Base-by-base conservation (phyloP, 768 basidiomycete species). In the Cyathus striatus region DNA sequence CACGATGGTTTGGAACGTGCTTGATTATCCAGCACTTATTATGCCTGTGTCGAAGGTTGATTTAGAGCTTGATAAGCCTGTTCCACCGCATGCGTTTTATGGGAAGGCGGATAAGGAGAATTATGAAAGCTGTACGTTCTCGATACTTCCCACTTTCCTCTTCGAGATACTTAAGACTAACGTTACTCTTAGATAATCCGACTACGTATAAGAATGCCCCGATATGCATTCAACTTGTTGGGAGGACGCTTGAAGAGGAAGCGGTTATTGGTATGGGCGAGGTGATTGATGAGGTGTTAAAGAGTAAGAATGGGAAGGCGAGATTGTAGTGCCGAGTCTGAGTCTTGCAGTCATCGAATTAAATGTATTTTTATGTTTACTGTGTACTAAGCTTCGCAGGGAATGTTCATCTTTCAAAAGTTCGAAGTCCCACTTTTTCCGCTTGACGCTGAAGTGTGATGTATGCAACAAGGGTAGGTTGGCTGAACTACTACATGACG, bases 221-320 rank as follows among this genome's bases (percentile, higher is more conserved):
- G 0, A 65, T 89, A 14, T 62, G 68, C 5, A 56, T 90, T 23
- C 87, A 90, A 57, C 55, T 89, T 6, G 68, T 87, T 6, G 84
- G 82, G 2, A 69, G 80, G 34, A 83, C 81, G 4, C 63, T 79
- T 44, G 87, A 89, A 52, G 88, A 90, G 51, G 87, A 90, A 51
- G 86, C 79, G 0, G 75, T 86, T 2, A 73, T 89, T 40, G 73
- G 67, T 0, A 79, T 89, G 75, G 70, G 76, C 5, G 80, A 86
- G 52, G 72, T 89, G 18, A 75, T 85, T 9, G 80, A 78, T 36
- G 56, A 56, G 0, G 81, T 79, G 6, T 57, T 81, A 45, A 74
- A 69, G 48, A 49, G 48, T 44, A 16, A 12, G 3, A 32, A 32
- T n/a, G n/a, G n/a, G n/a, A n/a, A n/a, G n/a, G n/a, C n/a, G n/a